A percentile compares a stretch with the other conserved stretches of the same genome.
Conservation (phyloP, 2,329 filamentous ascomycete genomes). For the Colletotrichum chlorophyti region DNA sequence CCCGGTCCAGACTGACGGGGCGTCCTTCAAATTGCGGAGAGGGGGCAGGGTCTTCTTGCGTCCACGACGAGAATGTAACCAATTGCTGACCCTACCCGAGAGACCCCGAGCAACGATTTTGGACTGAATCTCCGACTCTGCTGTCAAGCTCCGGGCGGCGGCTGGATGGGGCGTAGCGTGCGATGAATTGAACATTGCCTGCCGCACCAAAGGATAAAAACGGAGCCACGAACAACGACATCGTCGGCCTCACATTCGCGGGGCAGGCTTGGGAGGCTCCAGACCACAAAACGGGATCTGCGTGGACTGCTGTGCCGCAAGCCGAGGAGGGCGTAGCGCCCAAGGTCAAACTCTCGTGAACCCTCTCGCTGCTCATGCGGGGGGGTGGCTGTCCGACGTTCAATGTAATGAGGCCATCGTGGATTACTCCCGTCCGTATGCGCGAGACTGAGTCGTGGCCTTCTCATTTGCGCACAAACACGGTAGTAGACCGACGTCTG, state of each 20-base stretch:
- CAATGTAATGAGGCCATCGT: slow-evolving; percentile 16
- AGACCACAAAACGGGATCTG: no score
- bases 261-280: no score
- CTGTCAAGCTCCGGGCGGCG: slow-evolving; percentile 4
- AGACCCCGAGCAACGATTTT: no score
- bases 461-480: background rate
- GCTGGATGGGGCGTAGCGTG: slow-evolving; percentile 18
- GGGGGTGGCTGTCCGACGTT: no score
- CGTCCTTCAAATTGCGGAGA: slow-evolving; percentile 19
- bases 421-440: slow-evolving; percentile 4
- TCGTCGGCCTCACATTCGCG: background rate
- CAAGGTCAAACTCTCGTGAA: no score
- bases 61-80: background rate
- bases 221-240: no score
- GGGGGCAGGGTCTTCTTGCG: slow-evolving; percentile 3
- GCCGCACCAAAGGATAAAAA: background rate
- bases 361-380: slow-evolving; percentile 9
- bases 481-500: no score
- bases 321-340: no score
- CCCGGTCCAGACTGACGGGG: slow-evolving; percentile 22
- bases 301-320: background rate
- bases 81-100: background rate
- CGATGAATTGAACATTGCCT: background rate
- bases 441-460: slow-evolving; percentile 12
- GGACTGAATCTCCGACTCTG: background rate